phyloP scores from a whole-genome alignment of 73 alveolate species.

The Stentor coeruleus region DNA sequence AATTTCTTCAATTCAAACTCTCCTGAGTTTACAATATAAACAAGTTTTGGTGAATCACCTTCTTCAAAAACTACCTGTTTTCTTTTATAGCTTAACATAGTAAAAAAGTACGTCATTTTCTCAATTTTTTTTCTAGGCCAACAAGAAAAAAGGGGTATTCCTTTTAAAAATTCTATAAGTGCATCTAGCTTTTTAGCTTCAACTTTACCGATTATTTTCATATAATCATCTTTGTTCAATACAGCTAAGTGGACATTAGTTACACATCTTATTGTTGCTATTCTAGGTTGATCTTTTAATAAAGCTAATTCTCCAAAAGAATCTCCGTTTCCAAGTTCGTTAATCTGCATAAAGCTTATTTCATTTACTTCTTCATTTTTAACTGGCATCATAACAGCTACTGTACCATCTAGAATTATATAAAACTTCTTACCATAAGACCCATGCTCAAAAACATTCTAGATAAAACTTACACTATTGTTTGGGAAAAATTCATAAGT shows the following conservation, averaged over 20 bases:
- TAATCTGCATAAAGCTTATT: no score
- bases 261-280: conserved; percentile 55
- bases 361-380: neutral
- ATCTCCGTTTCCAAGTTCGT: conserved; percentile 27
- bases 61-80: conserved; percentile 24
- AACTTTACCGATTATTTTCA: conserved; percentile 27
- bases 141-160: conserved; percentile 34
- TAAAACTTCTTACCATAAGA: neutral
- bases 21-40: conserved; percentile 42
- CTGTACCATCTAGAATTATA: neutral
- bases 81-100: neutral
- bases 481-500: neutral
- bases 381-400: neutral
- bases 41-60: conserved; percentile 29
- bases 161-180: conserved; percentile 26
- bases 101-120: conserved; percentile 28
- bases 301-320: conserved; percentile 79
- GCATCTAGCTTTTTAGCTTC: conserved; percentile 35
- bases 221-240: conserved; percentile 41
- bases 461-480: neutral
- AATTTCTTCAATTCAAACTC: conserved; percentile 38
- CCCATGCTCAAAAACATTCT: neutral
- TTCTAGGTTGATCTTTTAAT: conserved; percentile 60
- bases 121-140: conserved; percentile 34
- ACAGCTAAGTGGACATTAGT: conserved; percentile 45